These are phyloP conservation scores for Xylaria digitata DNA, from an alignment of 2,329 filamentous ascomycete genomes.

Conservation along the genomic window DNA sequence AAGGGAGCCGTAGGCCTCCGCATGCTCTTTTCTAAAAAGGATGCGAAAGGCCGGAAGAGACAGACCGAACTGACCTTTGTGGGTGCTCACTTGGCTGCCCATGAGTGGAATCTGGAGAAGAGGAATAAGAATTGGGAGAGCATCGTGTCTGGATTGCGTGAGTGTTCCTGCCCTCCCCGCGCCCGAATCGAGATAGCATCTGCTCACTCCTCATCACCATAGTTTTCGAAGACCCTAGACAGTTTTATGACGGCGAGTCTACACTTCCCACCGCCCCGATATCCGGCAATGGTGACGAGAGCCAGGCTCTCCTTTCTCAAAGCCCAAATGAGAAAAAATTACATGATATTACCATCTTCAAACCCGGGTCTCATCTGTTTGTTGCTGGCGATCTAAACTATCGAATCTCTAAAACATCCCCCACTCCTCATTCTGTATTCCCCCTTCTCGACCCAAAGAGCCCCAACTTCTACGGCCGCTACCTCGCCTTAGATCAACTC, in stretches of 20 bases:
- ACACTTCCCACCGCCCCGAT: slow-evolving; percentile 34
- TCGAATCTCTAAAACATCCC: slow-evolving; percentile 77
- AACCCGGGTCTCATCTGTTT: slow-evolving; percentile 80
- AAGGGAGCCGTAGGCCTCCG: slow-evolving; percentile 91
- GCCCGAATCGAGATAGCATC: background rate
- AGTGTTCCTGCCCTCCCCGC: slow-evolving; percentile 7
- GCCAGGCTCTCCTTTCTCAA: slow-evolving; percentile 42
- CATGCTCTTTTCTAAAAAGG: slow-evolving; percentile 66
- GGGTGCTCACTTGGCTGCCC: slow-evolving; percentile 86
- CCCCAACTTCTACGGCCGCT: slow-evolving; percentile 70
- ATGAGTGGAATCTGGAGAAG: slow-evolving; percentile 79
- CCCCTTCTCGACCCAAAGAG: slow-evolving; percentile 69
- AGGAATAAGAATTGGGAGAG: slow-evolving; percentile 90
- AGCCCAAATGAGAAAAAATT: slow-evolving; percentile 54
- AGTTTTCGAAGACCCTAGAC: slow-evolving; percentile 73
- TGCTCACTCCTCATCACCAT: slow-evolving; percentile 16
- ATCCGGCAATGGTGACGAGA: slow-evolving; percentile 37
- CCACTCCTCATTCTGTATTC: slow-evolving; percentile 70
- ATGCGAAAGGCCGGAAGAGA: slow-evolving; percentile 47
- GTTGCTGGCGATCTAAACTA: slow-evolving; percentile 96
- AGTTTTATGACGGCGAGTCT: slow-evolving; percentile 44
- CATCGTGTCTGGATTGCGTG: slow-evolving; percentile 76
- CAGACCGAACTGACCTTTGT: slow-evolving; percentile 83
- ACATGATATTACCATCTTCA: slow-evolving; percentile 76
- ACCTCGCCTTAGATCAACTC: slow-evolving; percentile 83